Evolutionary conservation across 495 filamentous ascomycete genomes (phyloP), one percentile per base, ranked within the genome.

Genomic region (Bacidia rubella): DNA sequence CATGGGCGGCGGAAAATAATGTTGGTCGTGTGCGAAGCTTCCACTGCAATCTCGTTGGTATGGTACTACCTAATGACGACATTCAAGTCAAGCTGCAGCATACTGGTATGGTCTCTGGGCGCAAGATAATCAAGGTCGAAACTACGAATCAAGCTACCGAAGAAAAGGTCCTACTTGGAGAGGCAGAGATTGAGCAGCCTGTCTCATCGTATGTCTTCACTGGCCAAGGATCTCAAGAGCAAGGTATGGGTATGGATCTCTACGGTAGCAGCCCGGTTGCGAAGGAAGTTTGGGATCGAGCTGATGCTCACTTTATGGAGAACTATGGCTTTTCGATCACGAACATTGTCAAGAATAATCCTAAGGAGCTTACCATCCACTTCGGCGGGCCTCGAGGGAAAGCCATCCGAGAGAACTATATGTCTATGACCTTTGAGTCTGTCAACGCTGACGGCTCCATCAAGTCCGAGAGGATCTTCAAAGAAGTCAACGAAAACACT

Each of bases 171-270:
- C 74, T 99, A 1, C 67, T 90, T 25, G 92, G 88, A 56, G 93
- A 97, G 70, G 93, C 93, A 17, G 92, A 99, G 65, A 89, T 99
- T 53, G 92, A 99, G 67, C 92, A 99, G 62, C 93, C 93, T n/a
- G 86, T 90, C 20, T 90, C 90, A 20, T 79, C 90, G 5, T 99
- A 99, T 59, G 87, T 99, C 56, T 99, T 99, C 70, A 99, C 92
- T 47, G 92, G 92, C 32, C 92, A 99, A 66, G 92, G 92, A 46
- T 93, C 86, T 29, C 92, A 99, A 66, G 92, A 97, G 66, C 93
- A 97, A 65, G 92, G 92, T 47, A 99, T 99, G 92, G 92, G 92
- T 68, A 99, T 99, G 92, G 92, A 96, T 65, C 78, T 99, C 32
- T 99, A 99, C 61, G 82, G 70, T 53, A 90, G 81, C 70, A 96